A percentile compares a stretch with the other conserved stretches of the same genome.
Conservation (phyloP, 2,329 filamentous ascomycete species). For the Aspergillus neoniger region DNA sequence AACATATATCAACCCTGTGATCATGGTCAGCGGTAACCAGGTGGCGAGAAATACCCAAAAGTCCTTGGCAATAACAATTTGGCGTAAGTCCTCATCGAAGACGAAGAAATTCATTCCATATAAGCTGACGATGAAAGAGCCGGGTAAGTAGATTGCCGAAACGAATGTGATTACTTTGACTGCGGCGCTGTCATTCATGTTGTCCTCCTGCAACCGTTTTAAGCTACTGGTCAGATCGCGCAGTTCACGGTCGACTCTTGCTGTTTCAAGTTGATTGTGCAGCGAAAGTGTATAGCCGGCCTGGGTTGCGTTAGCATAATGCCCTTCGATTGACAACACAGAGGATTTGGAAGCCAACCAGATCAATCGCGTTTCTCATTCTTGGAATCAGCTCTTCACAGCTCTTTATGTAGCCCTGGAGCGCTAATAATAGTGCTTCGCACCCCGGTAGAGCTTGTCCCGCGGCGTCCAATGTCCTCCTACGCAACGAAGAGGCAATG, state of each 20-base stretch:
- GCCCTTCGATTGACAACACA: neutral
- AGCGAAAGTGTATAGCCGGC: neutral
- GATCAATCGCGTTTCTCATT: neutral
- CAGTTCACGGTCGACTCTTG: neutral
- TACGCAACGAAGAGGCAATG: neutral
- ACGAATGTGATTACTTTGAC: neutral
- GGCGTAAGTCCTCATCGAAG: neutral
- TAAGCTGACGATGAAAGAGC: neutral
- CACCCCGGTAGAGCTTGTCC: neutral
- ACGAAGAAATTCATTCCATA: slow-evolving; percentile 3
- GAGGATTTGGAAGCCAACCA: neutral
- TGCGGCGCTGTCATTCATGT: neutral
- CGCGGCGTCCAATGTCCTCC: neutral
- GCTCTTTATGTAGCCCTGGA: neutral
- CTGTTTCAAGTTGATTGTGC: neutral
- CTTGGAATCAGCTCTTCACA: neutral
- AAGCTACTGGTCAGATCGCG: neutral
- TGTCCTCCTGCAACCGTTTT: neutral
- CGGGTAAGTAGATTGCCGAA: neutral
- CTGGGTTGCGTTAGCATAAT: neutral
- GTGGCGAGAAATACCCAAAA: slow-evolving; percentile 1
- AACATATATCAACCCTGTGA: neutral
- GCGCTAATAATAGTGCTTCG: neutral
- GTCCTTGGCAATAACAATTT: neutral
- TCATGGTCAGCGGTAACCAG: neutral